phyloP scores from a whole-genome alignment of 1,284 basidiomycete species.

The Boletus chippewaensis region DNA sequence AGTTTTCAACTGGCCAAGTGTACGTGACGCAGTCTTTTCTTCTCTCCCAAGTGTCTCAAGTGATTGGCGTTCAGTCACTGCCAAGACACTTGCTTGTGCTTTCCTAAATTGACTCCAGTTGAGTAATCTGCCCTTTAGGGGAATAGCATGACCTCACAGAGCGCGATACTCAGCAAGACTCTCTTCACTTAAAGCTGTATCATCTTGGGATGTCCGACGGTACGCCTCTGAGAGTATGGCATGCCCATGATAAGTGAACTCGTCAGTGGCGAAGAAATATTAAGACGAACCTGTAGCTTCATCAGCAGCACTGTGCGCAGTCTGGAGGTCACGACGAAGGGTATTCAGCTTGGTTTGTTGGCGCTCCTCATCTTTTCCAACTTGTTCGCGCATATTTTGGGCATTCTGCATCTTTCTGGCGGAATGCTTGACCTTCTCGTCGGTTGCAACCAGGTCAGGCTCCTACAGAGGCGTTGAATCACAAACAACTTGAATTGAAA shows the following conservation, averaged over 20 bases:
- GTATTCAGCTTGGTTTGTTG: slow-evolving; percentile 55
- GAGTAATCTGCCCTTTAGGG: slow-evolving; percentile 1
- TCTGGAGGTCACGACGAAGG: slow-evolving; percentile 60
- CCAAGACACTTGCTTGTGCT: slow-evolving; percentile 68
- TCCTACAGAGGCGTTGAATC: slow-evolving; percentile 41
- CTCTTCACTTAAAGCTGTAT: slow-evolving; percentile 75
- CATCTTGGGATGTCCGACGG: slow-evolving; percentile 64
- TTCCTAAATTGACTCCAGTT: slow-evolving; percentile 46
- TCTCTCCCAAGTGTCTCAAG: slow-evolving; percentile 81
- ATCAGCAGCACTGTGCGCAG: slow-evolving; percentile 65
- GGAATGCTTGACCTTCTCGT: slow-evolving; percentile 85
- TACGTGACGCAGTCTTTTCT: slow-evolving; percentile 66
- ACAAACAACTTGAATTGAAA: background rate
- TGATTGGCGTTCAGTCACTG: slow-evolving; percentile 82
- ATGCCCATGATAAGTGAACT: slow-evolving; percentile 2
- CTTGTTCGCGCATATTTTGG: slow-evolving; percentile 54
- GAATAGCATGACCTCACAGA: slow-evolving; percentile 48
- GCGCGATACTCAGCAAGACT: slow-evolving; percentile 84
- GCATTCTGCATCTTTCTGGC: slow-evolving; percentile 74
- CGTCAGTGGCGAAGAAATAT: background rate
- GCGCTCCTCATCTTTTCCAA: slow-evolving; percentile 62
- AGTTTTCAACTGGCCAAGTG: slow-evolving; percentile 60
- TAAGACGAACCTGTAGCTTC: slow-evolving; percentile 60
- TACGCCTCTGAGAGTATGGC: slow-evolving; percentile 57
- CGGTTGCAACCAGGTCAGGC: slow-evolving; percentile 74